These are phyloP conservation scores for Coemansia pectinata DNA, from an alignment of 192 early-diverging fungal species.

Conservation along the genomic window DNA sequence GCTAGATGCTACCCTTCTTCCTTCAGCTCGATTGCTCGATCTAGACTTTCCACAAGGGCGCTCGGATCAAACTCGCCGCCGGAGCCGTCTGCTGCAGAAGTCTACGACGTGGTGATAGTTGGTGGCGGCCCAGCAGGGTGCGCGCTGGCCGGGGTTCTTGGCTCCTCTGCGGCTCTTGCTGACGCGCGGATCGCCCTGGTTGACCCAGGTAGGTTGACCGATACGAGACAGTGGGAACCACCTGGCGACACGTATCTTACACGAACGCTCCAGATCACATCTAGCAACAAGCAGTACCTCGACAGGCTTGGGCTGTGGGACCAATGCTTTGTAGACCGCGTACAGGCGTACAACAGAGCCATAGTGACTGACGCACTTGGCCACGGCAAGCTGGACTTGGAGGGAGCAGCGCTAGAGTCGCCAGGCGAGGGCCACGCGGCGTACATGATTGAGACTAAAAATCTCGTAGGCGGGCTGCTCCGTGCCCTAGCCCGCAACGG, in stretches of 20 bases:
- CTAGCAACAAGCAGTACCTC: conserved; percentile 47
- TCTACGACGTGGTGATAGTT: conserved; percentile 85
- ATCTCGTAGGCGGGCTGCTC: conserved; percentile 73
- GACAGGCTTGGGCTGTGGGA: conserved; percentile 66
- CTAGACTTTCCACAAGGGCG: not conserved
- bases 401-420: not conserved
- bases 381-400: conserved; percentile 15
- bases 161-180: conserved; percentile 12
- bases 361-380: conserved; percentile 49
- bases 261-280: conserved; percentile 81
- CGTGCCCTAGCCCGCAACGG: conserved; percentile 43
- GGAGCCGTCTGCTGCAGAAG: conserved; percentile 3
- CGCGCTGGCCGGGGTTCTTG: conserved; percentile 76
- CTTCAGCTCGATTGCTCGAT: not conserved
- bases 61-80: not conserved
- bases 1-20: not conserved
- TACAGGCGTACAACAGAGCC: conserved; percentile 59
- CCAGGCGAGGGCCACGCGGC: conserved; percentile 57
- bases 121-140: conserved; percentile 90
- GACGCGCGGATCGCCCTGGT: conserved; percentile 70
- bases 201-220: conserved; percentile 72
- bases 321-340: conserved; percentile 61
- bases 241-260: conserved; percentile 68
- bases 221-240: conserved; percentile 58
- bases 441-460: conserved; percentile 86